These are phyloP conservation scores for Globisporangium okanoganense DNA, from an alignment of 352 stramenopile species.

Conservation along the genomic window DNA sequence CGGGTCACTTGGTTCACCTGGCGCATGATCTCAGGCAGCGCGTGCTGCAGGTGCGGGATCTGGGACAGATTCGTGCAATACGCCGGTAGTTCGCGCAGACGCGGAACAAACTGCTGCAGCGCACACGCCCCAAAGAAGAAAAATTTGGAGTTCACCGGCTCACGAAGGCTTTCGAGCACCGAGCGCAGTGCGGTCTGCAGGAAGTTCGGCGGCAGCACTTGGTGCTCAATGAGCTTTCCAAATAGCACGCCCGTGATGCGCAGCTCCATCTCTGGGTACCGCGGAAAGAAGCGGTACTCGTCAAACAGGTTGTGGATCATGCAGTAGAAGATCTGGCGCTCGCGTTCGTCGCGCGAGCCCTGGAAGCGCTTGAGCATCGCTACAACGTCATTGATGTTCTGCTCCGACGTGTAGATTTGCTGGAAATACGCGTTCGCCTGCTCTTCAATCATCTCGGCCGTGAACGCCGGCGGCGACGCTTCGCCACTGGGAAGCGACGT, in stretches of 20 bases:
- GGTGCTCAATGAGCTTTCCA: constrained; percentile 97
- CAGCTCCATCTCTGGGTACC: constrained; percentile 98
- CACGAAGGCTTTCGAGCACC: constrained; percentile 95
- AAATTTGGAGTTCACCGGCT: constrained; percentile 96
- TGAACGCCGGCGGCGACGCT: constrained; percentile 37
- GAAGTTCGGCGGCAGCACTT: constrained; percentile 97
- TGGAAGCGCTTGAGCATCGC: constrained; percentile 99
- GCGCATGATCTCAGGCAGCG: constrained; percentile 90
- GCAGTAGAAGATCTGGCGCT: constrained; percentile 99
- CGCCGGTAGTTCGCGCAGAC: constrained; percentile 95
- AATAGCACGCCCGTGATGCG: constrained; percentile 98
- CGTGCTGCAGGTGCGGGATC: constrained; percentile 95
- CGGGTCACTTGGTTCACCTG: constrained; percentile 83
- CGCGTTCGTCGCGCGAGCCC: constrained; percentile 91
- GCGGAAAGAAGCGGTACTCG: constrained; percentile 99
- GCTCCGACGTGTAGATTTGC: constrained; percentile 98
- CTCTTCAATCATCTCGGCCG: constrained; percentile 97
- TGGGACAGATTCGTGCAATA: constrained; percentile 98
- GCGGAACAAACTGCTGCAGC: constrained; percentile 96
- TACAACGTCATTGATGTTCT: constrained; percentile 97
- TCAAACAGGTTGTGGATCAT: constrained; percentile 99
- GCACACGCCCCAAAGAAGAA: constrained; percentile 99
- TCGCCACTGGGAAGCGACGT: background rate
- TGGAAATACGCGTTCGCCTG: constrained; percentile 98
- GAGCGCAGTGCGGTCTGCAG: constrained; percentile 97